Evolutionary conservation across 2,329 filamentous ascomycete genomes (phyloP), one percentile per base, ranked within the genome.

Genomic region (Microthyrium microscopicum): DNA sequence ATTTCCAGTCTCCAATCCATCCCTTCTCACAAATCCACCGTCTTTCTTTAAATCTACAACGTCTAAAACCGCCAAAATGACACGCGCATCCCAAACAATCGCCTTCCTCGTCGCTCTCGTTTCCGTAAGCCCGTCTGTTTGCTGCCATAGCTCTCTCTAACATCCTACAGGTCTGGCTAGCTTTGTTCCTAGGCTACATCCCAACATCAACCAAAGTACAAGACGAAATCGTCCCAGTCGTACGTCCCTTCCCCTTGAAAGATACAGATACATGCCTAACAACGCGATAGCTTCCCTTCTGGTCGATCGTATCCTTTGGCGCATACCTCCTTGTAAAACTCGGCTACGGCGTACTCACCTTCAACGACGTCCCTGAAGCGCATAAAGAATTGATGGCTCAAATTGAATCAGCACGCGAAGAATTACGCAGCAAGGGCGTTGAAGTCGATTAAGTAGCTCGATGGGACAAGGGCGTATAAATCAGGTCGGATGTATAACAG

Each of bases 331-430:
- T 98, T 42, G 83, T 78, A 62, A 82, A 83, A 47, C 77, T 98
- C 41, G 89, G 89, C 48, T 79, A 74, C 63, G 89, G 89, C 42
- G 81, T 98, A 46, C 67, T 93, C 53, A 93, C 83, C 37, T 98
- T 98, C 69, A 89, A 93, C 64, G 85, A 95, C 57, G 83, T 91
- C 31, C 85, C 87, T 35, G 70, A 82, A 40, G 89, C 89, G 33
- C 79, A 95, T 58, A 72, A 76, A 53, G 85, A 94, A 60, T 63
- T 98, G 46, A 83, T 89, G 68, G 64, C 61, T 46, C 80, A 95
- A 60, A 89, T 91, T 50, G 68, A 82, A 41, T 45, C 74, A 55
- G 82, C 82, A 41, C 77, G 78, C 61, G 61, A 60, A 40, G 82
- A 91, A 46, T 59, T 91, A 53, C 70, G 70, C 50, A 64, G 64